Evolutionary conservation across 352 stramenopile species (phyloP).

Genomic region (Globisporangium cederbergense): DNA sequence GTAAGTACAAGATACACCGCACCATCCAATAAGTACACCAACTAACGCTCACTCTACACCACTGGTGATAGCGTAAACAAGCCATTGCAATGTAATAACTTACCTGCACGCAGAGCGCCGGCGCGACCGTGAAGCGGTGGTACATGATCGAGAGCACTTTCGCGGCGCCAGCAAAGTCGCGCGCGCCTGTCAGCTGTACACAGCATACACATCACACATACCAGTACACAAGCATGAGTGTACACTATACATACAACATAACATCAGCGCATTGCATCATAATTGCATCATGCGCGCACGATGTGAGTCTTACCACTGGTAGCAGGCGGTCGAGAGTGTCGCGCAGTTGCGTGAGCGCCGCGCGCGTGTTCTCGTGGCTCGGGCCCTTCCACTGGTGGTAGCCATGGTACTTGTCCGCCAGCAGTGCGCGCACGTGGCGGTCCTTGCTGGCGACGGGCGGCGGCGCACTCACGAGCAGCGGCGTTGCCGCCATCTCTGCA

Average conservation of each 20-base stretch:
- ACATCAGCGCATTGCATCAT: neutral
- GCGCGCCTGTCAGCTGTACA: constrained; percentile 61
- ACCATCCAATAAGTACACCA: too few species aligned
- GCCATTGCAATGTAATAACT: constrained; percentile 8
- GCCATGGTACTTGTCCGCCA: constrained; percentile 30
- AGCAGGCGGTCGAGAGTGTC: constrained; percentile 46
- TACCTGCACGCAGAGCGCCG: constrained; percentile 66
- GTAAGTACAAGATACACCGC: too few species aligned
- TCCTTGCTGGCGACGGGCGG: constrained; percentile 30
- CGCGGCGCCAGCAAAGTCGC: constrained; percentile 66
- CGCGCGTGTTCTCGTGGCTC: constrained; percentile 16
- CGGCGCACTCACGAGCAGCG: constrained; percentile 25
- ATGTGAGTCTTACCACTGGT: constrained; percentile 34
- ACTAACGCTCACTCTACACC: too few species aligned
- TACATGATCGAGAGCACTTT: constrained; percentile 69
- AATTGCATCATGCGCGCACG: too few species aligned
- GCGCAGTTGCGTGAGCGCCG: constrained; percentile 34
- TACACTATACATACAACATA: neutral
- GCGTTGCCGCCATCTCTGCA: neutral
- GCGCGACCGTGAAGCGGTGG: constrained; percentile 54
- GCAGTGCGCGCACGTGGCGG: constrained; percentile 31
- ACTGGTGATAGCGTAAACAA: too few species aligned
- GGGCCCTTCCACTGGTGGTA: constrained; percentile 64
- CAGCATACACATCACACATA: neutral
- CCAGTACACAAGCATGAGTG: neutral